These are phyloP conservation scores for Rhododendron kiyosumense DNA, from an alignment of 148 eudicot genomes.

Conservation along the genomic window DNA sequence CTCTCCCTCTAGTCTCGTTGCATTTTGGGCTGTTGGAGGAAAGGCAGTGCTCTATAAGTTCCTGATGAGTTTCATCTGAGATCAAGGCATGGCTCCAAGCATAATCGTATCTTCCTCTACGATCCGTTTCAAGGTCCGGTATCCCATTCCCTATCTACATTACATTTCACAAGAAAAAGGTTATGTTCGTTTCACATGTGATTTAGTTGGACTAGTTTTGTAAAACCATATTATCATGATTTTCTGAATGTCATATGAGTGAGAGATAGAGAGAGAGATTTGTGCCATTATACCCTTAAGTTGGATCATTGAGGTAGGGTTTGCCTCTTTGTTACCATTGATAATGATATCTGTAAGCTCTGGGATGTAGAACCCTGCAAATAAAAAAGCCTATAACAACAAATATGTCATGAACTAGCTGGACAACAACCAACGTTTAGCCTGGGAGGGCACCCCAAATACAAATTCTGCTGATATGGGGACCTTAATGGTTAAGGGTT, in stretches of 20 bases:
- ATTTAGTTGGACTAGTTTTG: background rate
- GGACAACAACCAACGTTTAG: background rate
- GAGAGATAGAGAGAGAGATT: background rate
- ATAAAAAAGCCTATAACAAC: background rate
- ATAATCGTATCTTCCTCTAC: conserved; percentile 22
- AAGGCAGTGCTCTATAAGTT: conserved; percentile 15
- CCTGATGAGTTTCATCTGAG: conserved; percentile 24
- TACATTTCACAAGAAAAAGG: conserved; percentile 1
- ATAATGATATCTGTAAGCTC: conserved; percentile 30
- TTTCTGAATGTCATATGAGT: background rate
- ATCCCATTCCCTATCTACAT: conserved; percentile 31
- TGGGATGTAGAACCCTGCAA: conserved; percentile 32
- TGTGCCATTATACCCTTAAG: conserved; percentile 27
- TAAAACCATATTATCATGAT: background rate
- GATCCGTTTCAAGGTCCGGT: conserved; percentile 22
- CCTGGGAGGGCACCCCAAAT: background rate
- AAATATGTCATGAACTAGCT: background rate
- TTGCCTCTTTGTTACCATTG: conserved; percentile 17
- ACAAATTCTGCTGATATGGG: background rate
- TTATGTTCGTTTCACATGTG: background rate
- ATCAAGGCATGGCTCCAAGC: conserved; percentile 33
- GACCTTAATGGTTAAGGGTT: background rate
- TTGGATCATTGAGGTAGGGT: conserved; percentile 18
- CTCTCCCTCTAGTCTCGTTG: background rate
- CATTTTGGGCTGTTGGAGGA: conserved; percentile 5